Evolutionary conservation across 2,329 filamentous ascomycete genomes (phyloP).

Genomic region (Xylaria sp.): DNA sequence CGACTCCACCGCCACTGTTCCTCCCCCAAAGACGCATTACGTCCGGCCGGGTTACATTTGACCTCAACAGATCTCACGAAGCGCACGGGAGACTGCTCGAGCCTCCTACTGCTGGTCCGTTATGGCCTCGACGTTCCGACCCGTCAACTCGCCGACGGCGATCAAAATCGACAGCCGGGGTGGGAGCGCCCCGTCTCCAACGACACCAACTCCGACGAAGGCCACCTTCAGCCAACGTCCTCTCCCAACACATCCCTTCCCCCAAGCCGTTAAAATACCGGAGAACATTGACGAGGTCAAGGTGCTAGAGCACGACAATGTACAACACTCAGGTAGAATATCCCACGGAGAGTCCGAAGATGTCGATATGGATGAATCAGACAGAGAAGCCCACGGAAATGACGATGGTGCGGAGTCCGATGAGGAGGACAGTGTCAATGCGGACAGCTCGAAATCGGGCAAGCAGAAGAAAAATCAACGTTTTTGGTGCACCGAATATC

Average conservation of each 20-base stretch:
- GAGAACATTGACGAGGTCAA: conserved; percentile 52
- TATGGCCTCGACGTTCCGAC: conserved; percentile 57
- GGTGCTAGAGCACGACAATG: conserved; percentile 58
- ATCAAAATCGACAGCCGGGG: conserved; percentile 40
- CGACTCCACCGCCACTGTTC: background rate
- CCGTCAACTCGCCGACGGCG: conserved; percentile 51
- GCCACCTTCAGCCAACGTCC: conserved; percentile 62
- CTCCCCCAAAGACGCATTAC: background rate
- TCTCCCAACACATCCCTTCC: conserved; percentile 59
- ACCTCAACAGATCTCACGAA: background rate
- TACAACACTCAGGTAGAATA: conserved; percentile 64
- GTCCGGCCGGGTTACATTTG: background rate
- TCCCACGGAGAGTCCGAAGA: conserved; percentile 68
- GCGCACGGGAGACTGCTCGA: background rate
- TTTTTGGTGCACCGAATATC: conserved; percentile 95
- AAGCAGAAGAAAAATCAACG: conserved; percentile 97
- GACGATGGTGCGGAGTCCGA: conserved; percentile 66
- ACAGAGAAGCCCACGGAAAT: conserved; percentile 60
- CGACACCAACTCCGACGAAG: conserved; percentile 66
- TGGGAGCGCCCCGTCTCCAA: conserved; percentile 37
- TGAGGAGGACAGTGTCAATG: conserved; percentile 66
- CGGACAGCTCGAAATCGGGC: conserved; percentile 69
- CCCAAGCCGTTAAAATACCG: conserved; percentile 54
- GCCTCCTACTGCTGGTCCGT: background rate
- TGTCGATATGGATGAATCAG: conserved; percentile 77